Percentiles rank a stretch among this genome's conserved stretches.
Evolutionary conservation across 2,329 filamentous ascomycete genomes (phyloP).

Genomic region (Hirsutella rhossiliensis): DNA sequence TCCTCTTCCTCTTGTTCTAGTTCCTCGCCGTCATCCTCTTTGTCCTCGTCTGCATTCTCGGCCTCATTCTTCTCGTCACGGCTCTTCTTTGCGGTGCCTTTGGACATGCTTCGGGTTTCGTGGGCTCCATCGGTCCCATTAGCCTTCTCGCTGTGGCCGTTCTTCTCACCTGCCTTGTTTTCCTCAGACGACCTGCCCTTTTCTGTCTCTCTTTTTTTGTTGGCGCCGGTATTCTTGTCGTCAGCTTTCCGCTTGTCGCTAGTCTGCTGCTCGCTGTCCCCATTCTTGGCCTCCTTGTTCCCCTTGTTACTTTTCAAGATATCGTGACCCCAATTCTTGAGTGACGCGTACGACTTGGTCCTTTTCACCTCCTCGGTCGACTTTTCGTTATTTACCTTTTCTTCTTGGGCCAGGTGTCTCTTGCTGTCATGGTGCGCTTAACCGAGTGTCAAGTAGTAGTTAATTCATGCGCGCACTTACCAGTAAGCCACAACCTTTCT

Average conservation of each 20-base stretch:
- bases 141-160: conserved; percentile 4
- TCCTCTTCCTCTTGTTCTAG: background rate
- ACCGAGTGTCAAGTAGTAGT: too few relatives aligned
- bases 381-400: conserved; percentile 42
- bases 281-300: conserved; percentile 3
- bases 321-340: conserved; percentile 53
- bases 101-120: background rate
- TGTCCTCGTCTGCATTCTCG: background rate
- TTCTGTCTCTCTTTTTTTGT: conserved; percentile 3
- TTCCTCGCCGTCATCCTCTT: background rate
- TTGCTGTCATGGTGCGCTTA: conserved; percentile 25
- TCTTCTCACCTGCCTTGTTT: conserved; percentile 4
- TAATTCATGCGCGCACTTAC: conserved; percentile 11
- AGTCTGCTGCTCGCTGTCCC: conserved; percentile 4
- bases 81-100: background rate
- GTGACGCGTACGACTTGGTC: conserved; percentile 41
- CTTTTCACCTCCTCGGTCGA: conserved; percentile 29
- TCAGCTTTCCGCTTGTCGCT: background rate
- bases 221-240: conserved; percentile 1
- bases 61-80: background rate
- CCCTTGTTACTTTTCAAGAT: conserved; percentile 26
- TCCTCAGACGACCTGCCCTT: conserved; percentile 2
- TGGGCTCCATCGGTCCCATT: background rate
- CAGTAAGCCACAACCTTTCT: conserved; percentile 51
- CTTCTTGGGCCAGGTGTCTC: conserved; percentile 53